Conservation (phyloP, 768 basidiomycete species). For the Psilocybe azurescens region DNA sequence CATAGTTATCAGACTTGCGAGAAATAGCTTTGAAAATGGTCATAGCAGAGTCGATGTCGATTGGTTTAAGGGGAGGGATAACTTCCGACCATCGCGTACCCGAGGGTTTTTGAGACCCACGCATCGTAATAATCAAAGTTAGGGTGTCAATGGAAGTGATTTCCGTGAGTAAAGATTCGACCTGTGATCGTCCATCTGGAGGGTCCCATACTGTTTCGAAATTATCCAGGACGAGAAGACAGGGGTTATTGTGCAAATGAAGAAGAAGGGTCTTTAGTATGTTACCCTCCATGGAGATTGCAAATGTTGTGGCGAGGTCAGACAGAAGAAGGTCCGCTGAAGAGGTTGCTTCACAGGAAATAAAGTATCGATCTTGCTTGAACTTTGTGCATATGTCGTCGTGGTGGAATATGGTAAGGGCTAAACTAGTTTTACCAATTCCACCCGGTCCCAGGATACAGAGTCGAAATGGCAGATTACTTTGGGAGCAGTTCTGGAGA, state of each 20-base stretch:
- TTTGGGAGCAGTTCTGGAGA: slow-evolving; percentile 3
- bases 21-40: slow-evolving; percentile 31
- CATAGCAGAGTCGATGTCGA: slow-evolving; percentile 28
- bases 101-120: slow-evolving; percentile 34
- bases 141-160: slow-evolving; percentile 24
- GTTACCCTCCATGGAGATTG: slow-evolving; percentile 18
- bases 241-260: slow-evolving; percentile 16
- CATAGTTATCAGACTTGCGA: slow-evolving; percentile 25
- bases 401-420: slow-evolving; percentile 29
- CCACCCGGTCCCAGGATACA: slow-evolving; percentile 38
- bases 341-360: slow-evolving; percentile 34
- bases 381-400: slow-evolving; percentile 21
- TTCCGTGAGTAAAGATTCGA: slow-evolving; percentile 29
- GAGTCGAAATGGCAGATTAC: slow-evolving; percentile 16
- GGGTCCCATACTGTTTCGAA: slow-evolving; percentile 39
- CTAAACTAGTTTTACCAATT: slow-evolving; percentile 37
- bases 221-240: slow-evolving; percentile 35
- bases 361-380: slow-evolving; percentile 25
- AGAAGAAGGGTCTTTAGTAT: slow-evolving; percentile 21
- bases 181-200: slow-evolving; percentile 21
- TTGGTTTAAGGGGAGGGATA: slow-evolving; percentile 30
- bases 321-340: slow-evolving; percentile 27
- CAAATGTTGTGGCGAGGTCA: slow-evolving; percentile 24
- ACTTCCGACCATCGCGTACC: slow-evolving; percentile 28
- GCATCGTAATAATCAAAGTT: slow-evolving; percentile 33